Conservation (phyloP, 2,329 filamentous ascomycete genomes). For the Pseudogymnoascus sp. region DNA sequence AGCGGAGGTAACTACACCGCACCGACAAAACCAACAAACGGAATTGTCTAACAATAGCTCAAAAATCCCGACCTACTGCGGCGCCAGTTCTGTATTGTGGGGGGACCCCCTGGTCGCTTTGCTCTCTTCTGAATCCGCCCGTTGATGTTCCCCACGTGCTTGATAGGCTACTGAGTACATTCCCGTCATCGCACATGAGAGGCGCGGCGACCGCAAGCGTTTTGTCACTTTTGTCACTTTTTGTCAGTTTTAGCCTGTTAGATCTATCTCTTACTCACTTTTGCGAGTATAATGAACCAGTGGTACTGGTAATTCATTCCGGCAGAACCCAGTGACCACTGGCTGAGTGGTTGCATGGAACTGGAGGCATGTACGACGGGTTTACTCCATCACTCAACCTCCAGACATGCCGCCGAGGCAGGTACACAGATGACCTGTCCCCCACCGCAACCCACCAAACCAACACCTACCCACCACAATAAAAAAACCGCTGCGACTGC, state of each 20-base stretch:
- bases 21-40: not conserved
- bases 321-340: not conserved
- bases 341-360: not conserved
- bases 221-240: not conserved
- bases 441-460: not conserved
- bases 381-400: not conserved
- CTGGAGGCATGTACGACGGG: not conserved
- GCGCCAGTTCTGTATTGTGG: not conserved
- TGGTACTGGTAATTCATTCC: too few species aligned
- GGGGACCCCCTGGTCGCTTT: not conserved
- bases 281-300: not conserved
- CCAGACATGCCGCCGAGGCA: not conserved
- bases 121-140: not conserved
- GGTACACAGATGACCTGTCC: not conserved
- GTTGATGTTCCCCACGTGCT: not conserved
- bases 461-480: not conserved
- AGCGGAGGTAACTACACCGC: not conserved
- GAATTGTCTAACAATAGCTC: not conserved
- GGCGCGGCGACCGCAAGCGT: not conserved
- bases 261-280: not conserved
- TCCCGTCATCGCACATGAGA: not conserved
- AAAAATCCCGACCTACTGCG: not conserved
- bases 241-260: not conserved
- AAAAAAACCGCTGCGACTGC: not conserved
- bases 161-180: not conserved